phyloP scores from a whole-genome alignment of 805 yeast genomes.

The Suhomyces faveliae region DNA sequence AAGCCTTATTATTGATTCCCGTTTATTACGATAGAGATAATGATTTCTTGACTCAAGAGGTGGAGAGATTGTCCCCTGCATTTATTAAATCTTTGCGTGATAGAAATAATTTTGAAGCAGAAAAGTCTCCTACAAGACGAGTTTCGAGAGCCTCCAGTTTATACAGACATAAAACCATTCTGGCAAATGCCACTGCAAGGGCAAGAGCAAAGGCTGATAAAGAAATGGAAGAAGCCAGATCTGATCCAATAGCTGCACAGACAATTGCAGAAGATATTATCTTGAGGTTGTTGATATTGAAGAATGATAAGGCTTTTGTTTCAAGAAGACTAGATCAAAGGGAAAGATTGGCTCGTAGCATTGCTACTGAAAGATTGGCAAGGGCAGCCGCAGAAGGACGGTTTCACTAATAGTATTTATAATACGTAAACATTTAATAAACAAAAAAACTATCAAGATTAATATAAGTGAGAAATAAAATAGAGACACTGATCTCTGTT shows the following conservation, averaged over 20 bases:
- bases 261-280: conserved; percentile 62
- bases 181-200: conserved; percentile 67
- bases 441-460: not conserved
- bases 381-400: conserved; percentile 46
- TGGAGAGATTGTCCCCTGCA: conserved; percentile 56
- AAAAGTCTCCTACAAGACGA: conserved; percentile 2
- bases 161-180: conserved; percentile 63
- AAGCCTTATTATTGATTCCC: conserved; percentile 61
- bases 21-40: conserved; percentile 58
- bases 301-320: conserved; percentile 61
- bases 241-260: conserved; percentile 44
- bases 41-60: conserved; percentile 51
- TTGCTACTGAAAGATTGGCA: conserved; percentile 53
- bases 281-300: conserved; percentile 65
- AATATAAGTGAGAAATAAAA: conserved; percentile 5
- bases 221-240: conserved; percentile 21
- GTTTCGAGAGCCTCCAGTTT: conserved; percentile 44
- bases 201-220: conserved; percentile 42
- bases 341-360: conserved; percentile 54
- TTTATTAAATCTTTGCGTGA: conserved; percentile 50
- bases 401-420: conserved; percentile 10
- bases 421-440: not conserved
- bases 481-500: not conserved
- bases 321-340: conserved; percentile 59
- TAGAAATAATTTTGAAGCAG: conserved; percentile 42